Conservation (phyloP, 129 eudicot genomes). For the Mikania micrantha region DNA sequence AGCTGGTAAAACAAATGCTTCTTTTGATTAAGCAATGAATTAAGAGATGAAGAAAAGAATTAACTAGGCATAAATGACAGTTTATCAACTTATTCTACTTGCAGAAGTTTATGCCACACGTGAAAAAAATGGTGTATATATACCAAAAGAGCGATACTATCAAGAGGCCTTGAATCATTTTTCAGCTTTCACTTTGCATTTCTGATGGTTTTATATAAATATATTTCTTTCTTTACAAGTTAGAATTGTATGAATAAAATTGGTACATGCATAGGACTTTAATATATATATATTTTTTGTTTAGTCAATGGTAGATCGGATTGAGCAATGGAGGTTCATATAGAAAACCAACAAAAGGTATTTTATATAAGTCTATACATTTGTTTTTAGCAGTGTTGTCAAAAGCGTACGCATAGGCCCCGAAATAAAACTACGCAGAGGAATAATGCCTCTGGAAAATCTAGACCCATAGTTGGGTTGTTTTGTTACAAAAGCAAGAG, state of each 20-base stretch:
- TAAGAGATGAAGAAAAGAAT: not conserved
- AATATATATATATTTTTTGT: conserved; percentile 8
- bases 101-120: conserved; percentile 94
- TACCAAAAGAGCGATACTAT: conserved; percentile 93
- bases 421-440: no score
- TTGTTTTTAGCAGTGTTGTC: no score
- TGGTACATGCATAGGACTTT: not conserved
- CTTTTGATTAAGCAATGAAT: not conserved
- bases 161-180: conserved; percentile 76
- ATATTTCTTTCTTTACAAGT: not conserved
- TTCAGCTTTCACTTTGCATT: not conserved
- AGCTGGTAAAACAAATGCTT: conserved; percentile 43
- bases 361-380: not conserved
- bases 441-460: no score
- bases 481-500: no score
- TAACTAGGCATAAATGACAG: not conserved
- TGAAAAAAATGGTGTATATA: conserved; percentile 95
- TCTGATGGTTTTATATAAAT: not conserved
- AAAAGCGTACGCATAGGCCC: no score
- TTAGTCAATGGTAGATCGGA: conserved; percentile 91
- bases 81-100: conserved; percentile 1
- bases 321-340: conserved; percentile 76
- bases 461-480: no score
- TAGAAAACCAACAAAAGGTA: conserved; percentile 80
- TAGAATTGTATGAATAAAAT: not conserved